Evolutionary conservation across 2,329 filamentous ascomycete species (phyloP).

Genomic region (Graphilbum fragrans): DNA sequence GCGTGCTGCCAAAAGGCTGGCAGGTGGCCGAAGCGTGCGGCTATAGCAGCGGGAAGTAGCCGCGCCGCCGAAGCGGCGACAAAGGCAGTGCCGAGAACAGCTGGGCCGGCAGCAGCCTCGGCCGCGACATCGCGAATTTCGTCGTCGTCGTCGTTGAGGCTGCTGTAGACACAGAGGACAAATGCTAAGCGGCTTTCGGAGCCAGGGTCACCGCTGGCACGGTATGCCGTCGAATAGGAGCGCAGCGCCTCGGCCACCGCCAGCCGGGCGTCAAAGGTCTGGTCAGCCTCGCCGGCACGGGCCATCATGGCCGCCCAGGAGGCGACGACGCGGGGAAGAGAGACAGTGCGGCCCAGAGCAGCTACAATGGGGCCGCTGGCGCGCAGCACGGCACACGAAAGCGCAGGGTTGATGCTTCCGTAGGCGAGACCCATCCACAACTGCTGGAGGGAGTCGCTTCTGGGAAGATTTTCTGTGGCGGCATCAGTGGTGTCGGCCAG

Average conservation of each 20-base stretch:
- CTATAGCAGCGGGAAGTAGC: slow-evolving; percentile 31
- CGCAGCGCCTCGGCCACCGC: slow-evolving; percentile 44
- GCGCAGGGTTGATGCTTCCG: slow-evolving; percentile 27
- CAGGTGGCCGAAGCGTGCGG: slow-evolving; percentile 19
- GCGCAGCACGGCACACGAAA: slow-evolving; percentile 37
- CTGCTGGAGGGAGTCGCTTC: slow-evolving; percentile 32
- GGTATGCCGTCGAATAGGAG: slow-evolving; percentile 24
- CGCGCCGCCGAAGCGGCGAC: slow-evolving; percentile 35
- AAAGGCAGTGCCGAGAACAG: slow-evolving; percentile 29
- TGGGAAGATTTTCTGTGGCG: background rate
- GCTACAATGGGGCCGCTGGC: slow-evolving; percentile 32
- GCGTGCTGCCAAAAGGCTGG: slow-evolving; percentile 27
- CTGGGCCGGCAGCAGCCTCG: slow-evolving; percentile 24
- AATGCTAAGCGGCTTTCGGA: slow-evolving; percentile 28
- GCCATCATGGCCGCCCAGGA: slow-evolving; percentile 39
- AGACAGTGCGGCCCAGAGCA: background rate
- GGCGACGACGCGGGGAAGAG: slow-evolving; percentile 2
- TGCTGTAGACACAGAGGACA: slow-evolving; percentile 59
- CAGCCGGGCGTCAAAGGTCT: slow-evolving; percentile 55
- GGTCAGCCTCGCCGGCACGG: slow-evolving; percentile 31
- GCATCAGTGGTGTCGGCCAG: background rate
- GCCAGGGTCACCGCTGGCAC: slow-evolving; percentile 1
- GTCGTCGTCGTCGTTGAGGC: slow-evolving; percentile 83
- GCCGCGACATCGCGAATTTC: slow-evolving; percentile 63
- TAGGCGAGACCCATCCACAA: slow-evolving; percentile 20